Evolutionary conservation across 2,329 filamentous ascomycete genomes (phyloP).

Genomic region (Hyphodiscus sp.): DNA sequence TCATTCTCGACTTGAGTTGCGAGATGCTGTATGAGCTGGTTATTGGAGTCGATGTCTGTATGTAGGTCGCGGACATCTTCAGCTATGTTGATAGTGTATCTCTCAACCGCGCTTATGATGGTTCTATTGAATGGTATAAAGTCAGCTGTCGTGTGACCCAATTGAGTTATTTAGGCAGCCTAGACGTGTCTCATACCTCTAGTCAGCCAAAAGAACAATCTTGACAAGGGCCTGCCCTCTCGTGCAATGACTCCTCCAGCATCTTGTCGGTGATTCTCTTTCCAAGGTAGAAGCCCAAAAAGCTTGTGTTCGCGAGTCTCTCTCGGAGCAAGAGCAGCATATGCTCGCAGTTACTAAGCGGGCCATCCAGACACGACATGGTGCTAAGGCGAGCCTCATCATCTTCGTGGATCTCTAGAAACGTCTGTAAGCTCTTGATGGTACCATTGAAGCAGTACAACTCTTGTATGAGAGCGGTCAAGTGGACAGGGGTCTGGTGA

Average conservation of each 20-base stretch:
- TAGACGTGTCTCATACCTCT: too few species aligned
- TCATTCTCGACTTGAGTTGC: too few species aligned
- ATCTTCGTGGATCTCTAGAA: slow-evolving; percentile 8
- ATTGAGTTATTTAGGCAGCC: too few species aligned
- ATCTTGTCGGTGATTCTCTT: slow-evolving; percentile 1
- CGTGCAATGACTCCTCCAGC: slow-evolving; percentile 3
- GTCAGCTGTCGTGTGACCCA: too few species aligned
- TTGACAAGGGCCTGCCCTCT: slow-evolving; percentile 2
- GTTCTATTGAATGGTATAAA: too few species aligned
- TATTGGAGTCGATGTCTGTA: slow-evolving; percentile 1
- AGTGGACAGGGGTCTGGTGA: slow-evolving; percentile 2
- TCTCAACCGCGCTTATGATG: slow-evolving; percentile 2
- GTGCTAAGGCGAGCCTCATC: slow-evolving; percentile 6
- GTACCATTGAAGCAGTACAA: slow-evolving; percentile 6
- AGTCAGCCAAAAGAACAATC: slow-evolving; percentile 3
- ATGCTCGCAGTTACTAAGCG: slow-evolving; percentile 2
- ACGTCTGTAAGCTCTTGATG: slow-evolving; percentile 5
- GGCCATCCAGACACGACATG: slow-evolving; percentile 2
- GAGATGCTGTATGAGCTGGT: too few species aligned
- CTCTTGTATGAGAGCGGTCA: slow-evolving; percentile 1
- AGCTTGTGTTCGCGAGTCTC: too few species aligned
- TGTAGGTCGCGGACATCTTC: slow-evolving; percentile 7
- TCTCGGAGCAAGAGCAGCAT: too few species aligned
- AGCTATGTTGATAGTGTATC: slow-evolving; percentile 4
- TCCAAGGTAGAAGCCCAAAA: too few species aligned